Evolutionary conservation across 139 green algal species (phyloP).

Genomic region (Edaphochlamys debaryana): DNA sequence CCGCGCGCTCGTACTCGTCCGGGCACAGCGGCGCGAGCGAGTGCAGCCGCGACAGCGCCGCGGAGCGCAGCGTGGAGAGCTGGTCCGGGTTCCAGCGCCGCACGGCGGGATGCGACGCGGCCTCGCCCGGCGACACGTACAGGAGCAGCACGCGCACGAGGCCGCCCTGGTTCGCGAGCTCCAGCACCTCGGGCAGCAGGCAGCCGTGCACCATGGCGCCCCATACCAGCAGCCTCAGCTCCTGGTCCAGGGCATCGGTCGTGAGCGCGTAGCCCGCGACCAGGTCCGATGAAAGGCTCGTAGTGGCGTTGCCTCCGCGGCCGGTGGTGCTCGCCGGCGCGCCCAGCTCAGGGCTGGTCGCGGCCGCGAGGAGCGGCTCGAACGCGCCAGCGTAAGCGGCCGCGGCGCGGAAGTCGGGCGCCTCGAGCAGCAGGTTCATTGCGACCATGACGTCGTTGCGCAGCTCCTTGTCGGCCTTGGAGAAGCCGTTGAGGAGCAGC

Average conservation of each 20-base stretch:
- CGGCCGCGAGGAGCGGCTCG: conserved; percentile 45
- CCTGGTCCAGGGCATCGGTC: conserved; percentile 50
- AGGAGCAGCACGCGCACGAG: conserved; percentile 45
- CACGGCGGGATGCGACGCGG: conserved; percentile 18
- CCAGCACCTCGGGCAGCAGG: conserved; percentile 41
- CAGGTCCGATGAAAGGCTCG: conserved; percentile 13
- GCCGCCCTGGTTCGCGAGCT: conserved; percentile 8
- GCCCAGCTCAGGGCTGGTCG: conserved; percentile 48
- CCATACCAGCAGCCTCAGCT: conserved; percentile 63
- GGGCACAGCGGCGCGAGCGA: conserved; percentile 43
- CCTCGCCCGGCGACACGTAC: conserved; percentile 8
- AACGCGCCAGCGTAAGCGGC: conserved; percentile 30
- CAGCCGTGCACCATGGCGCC: conserved; percentile 33
- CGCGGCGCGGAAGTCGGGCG: conserved; percentile 20
- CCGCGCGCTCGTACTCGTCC: conserved; percentile 44
- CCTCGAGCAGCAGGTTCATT: conserved; percentile 44
- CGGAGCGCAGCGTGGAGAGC: conserved; percentile 33
- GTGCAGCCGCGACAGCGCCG: conserved; percentile 42
- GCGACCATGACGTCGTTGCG: conserved; percentile 62
- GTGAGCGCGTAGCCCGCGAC: conserved; percentile 43
- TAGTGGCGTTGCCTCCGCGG: no score
- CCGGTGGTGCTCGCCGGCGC: no score
- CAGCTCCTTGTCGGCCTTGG: conserved; percentile 57
- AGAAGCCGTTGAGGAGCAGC: conserved; percentile 44
- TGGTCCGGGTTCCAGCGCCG: conserved; percentile 54